Evolutionary conservation across 371 early-diverging fungal species (phyloP).

Genomic region (Lichtheimia ornata): DNA sequence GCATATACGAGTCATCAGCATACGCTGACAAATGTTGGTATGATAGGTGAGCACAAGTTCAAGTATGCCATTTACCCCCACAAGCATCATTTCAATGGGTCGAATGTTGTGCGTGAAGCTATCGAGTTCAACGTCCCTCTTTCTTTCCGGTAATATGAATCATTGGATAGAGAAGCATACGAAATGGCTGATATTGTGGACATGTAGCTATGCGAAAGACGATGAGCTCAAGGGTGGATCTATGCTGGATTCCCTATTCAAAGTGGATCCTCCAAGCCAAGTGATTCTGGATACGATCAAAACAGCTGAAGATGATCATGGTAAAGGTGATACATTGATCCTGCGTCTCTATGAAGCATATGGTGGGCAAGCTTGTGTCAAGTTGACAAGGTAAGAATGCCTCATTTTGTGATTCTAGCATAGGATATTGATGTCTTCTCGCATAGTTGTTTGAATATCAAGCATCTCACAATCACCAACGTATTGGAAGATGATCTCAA

Average conservation of each 20-base stretch:
- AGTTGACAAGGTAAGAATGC: constrained; percentile 56
- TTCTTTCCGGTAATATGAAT: constrained; percentile 50
- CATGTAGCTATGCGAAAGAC: background rate
- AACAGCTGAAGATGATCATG: constrained; percentile 74
- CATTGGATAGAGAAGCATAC: background rate
- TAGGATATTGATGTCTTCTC: background rate
- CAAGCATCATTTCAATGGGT: constrained; percentile 71
- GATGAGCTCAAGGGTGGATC: constrained; percentile 3
- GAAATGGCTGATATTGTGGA: background rate
- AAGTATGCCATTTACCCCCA: constrained; percentile 93
- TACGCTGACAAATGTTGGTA: too few species aligned
- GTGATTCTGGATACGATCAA: constrained; percentile 90
- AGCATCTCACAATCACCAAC: constrained; percentile 39
- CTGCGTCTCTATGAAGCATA: constrained; percentile 89
- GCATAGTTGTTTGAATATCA: constrained; percentile 35
- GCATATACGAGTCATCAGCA: too few species aligned
- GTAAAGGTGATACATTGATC: constrained; percentile 52
- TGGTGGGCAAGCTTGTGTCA: constrained; percentile 80
- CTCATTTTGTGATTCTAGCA: background rate
- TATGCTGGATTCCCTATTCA: constrained; percentile 27
- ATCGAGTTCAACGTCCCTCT: constrained; percentile 89
- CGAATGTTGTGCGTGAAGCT: constrained; percentile 82
- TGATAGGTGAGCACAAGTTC: constrained; percentile 70
- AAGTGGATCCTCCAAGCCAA: constrained; percentile 39
- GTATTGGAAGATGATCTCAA: constrained; percentile 48